phyloP scores from a whole-genome alignment of 2,329 filamentous ascomycete genomes.

The Biscogniauxia sp. region DNA sequence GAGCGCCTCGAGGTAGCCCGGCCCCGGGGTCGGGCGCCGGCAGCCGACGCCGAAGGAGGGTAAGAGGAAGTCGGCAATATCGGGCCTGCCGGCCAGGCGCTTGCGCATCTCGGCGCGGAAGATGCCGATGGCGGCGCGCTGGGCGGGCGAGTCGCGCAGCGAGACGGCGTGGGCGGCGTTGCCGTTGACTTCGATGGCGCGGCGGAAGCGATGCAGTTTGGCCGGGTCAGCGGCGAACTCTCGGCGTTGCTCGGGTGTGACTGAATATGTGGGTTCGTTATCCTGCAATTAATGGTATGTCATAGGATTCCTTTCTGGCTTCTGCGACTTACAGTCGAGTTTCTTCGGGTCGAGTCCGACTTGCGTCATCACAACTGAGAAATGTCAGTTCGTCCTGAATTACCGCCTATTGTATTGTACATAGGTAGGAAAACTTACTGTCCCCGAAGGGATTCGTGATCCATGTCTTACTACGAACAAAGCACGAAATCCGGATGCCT shows the following conservation, averaged over 20 bases:
- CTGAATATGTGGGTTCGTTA: constrained; percentile 19
- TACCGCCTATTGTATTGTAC: background rate
- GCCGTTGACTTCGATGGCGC: constrained; percentile 42
- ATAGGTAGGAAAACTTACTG: constrained; percentile 13
- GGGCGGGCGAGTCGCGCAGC: constrained; percentile 37
- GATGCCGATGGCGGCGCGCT: constrained; percentile 28
- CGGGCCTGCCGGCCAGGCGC: constrained; percentile 41
- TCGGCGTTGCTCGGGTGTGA: constrained; percentile 38
- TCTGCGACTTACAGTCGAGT: constrained; percentile 36
- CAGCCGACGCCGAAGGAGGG: constrained; percentile 45
- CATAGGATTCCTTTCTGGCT: too few relatives aligned
- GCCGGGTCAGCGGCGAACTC: constrained; percentile 38
- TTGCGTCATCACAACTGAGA: constrained; percentile 36
- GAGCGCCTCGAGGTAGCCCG: constrained; percentile 46
- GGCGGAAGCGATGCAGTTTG: constrained; percentile 41
- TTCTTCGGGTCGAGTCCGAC: constrained; percentile 40
- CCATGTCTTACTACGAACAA: constrained; percentile 50
- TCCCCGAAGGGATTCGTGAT: constrained; percentile 48
- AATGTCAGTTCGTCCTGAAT: constrained; percentile 10
- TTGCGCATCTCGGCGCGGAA: constrained; percentile 40
- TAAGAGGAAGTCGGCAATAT: constrained; percentile 41
- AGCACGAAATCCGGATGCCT: constrained; percentile 42
- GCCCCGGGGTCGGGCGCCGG: constrained; percentile 44
- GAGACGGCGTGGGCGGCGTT: constrained; percentile 43
- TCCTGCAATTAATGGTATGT: background rate